Percentiles rank a stretch among this genome's conserved stretches.
These are phyloP conservation scores for Lactifluus subvellereus DNA, from an alignment of 768 basidiomycete genomes.

Conservation along the genomic window DNA sequence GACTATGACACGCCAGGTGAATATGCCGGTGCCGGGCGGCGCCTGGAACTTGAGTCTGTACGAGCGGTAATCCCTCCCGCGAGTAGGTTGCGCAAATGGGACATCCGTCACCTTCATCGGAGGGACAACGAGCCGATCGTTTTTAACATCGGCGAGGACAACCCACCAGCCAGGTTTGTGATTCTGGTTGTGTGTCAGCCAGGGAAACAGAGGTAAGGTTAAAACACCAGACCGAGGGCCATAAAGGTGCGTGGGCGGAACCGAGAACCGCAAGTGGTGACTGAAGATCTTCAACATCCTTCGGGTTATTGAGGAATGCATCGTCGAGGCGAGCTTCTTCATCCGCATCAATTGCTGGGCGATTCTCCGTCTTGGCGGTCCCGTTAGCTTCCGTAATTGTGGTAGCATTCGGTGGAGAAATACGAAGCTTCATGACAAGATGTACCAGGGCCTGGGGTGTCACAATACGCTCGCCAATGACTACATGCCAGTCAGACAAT, in stretches of 20 bases:
- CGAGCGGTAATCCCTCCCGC: slow-evolving; percentile 58
- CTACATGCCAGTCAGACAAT: slow-evolving; percentile 34
- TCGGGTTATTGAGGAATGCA: slow-evolving; percentile 58
- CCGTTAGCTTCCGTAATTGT: slow-evolving; percentile 28
- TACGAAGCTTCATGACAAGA: slow-evolving; percentile 75
- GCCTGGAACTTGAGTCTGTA: slow-evolving; percentile 96
- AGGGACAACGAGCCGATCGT: slow-evolving; percentile 79
- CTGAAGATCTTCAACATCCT: slow-evolving; percentile 56
- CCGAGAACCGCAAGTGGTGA: slow-evolving; percentile 39
- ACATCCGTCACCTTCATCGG: slow-evolving; percentile 79
- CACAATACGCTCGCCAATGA: slow-evolving; percentile 85
- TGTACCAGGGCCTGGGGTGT: slow-evolving; percentile 86
- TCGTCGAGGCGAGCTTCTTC: slow-evolving; percentile 49
- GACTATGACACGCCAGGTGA: slow-evolving; percentile 84
- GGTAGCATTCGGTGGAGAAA: slow-evolving; percentile 46
- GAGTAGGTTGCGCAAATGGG: slow-evolving; percentile 50
- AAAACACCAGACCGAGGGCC: slow-evolving; percentile 66
- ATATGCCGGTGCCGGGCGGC: slow-evolving; percentile 73
- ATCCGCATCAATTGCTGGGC: slow-evolving; percentile 40
- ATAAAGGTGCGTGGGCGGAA: slow-evolving; percentile 86
- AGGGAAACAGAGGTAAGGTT: not conserved
- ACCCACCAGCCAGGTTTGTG: slow-evolving; percentile 94
- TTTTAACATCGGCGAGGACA: slow-evolving; percentile 81
- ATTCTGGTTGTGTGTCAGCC: slow-evolving; percentile 39
- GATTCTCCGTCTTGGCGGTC: slow-evolving; percentile 36